phyloP scores from a whole-genome alignment of 2,329 filamentous ascomycete genomes.

The Microsporum ferrugineum region DNA sequence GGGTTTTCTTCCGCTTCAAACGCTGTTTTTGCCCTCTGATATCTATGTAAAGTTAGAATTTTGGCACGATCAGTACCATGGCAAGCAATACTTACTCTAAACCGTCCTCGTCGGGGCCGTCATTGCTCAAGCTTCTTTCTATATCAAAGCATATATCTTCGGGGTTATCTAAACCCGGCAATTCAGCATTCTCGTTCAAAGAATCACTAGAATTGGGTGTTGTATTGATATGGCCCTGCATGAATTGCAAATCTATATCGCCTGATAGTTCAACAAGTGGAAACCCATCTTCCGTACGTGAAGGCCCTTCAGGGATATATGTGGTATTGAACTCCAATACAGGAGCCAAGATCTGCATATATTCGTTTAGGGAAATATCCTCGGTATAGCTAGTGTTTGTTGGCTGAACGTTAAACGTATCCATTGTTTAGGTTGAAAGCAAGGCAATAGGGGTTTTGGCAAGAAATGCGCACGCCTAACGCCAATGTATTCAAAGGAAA shows the following conservation, averaged over 20 bases:
- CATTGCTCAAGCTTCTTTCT: background rate
- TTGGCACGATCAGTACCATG: background rate
- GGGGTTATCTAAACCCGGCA: background rate
- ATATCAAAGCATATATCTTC: background rate
- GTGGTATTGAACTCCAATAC: background rate
- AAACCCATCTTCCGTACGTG: background rate
- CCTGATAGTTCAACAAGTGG: too few species aligned
- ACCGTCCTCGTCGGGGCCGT: background rate
- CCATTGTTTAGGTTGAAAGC: background rate
- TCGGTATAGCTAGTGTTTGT: background rate
- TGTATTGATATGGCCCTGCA: too few species aligned
- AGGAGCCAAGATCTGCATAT: background rate
- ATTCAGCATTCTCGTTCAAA: background rate
- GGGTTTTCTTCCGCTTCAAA: slow-evolving; percentile 8
- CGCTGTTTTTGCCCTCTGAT: background rate
- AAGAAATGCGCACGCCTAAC: too few species aligned
- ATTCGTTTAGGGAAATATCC: background rate
- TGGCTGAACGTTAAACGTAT: background rate
- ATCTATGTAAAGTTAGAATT: background rate
- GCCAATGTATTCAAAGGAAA: too few species aligned
- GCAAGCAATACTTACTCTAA: background rate
- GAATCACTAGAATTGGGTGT: background rate
- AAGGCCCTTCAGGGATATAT: background rate
- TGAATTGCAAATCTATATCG: background rate
- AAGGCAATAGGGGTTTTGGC: background rate